Conservation (phyloP, 306 rosid genomes). For the Rubus parviflorus region DNA sequence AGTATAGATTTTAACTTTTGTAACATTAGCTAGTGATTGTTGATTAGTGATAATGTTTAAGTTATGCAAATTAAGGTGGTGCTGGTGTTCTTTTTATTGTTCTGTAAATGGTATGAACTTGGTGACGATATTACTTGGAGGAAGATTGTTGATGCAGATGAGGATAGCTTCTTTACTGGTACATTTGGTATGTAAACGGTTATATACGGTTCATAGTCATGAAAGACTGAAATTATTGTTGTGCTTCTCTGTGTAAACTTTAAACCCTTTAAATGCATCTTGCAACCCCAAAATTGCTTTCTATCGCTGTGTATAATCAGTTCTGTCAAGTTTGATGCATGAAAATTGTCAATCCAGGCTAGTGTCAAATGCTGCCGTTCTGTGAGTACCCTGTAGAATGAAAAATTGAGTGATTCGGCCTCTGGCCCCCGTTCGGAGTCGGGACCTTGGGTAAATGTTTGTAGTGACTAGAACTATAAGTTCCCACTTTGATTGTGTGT, state of each 20-base stretch:
- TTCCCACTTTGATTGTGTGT: too few species aligned
- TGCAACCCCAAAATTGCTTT: neutral
- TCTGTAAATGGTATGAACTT: neutral
- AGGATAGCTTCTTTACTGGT: neutral
- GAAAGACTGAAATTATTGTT: conserved; percentile 1
- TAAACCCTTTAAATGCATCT: neutral
- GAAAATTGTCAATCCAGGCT: neutral
- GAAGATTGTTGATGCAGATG: conserved; percentile 6
- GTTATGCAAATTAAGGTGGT: conserved; percentile 9
- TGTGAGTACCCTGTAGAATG: neutral
- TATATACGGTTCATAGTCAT: neutral
- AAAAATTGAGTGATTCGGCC: neutral
- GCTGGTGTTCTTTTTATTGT: conserved; percentile 1
- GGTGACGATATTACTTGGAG: neutral
- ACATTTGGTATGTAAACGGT: neutral
- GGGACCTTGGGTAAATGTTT: too few species aligned
- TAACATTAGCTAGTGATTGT: conserved; percentile 11
- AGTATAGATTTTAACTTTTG: conserved; percentile 10
- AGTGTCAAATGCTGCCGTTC: neutral
- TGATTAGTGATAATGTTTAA: conserved; percentile 3
- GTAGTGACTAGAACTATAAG: too few species aligned
- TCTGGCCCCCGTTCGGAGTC: neutral
- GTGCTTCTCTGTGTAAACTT: neutral
- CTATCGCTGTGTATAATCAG: neutral
- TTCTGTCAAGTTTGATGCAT: neutral